phyloP scores from a whole-genome alignment of 1,284 basidiomycete species.

The Ganoderma leucocontextum region DNA sequence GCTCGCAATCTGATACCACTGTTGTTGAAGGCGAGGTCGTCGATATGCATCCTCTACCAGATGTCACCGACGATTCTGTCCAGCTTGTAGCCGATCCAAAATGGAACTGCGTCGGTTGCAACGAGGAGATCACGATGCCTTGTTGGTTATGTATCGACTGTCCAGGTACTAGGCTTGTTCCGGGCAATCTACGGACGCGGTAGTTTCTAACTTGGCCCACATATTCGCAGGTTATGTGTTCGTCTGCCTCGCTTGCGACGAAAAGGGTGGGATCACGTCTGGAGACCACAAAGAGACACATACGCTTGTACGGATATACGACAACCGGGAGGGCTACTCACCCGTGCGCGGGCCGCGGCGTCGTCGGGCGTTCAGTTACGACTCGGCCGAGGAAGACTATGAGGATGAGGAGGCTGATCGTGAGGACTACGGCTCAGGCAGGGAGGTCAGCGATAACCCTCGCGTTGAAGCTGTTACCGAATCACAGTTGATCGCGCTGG shows the following conservation, averaged over 20 bases:
- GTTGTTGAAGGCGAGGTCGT: background rate
- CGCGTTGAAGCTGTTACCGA: background rate
- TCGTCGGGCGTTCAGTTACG: background rate
- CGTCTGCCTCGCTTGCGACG: constrained; percentile 10
- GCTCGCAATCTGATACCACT: background rate
- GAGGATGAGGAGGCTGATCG: background rate
- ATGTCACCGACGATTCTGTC: background rate
- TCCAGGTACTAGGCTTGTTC: constrained; percentile 28
- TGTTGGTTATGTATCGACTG: constrained; percentile 36
- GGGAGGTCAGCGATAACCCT: background rate
- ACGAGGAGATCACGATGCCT: constrained; percentile 20
- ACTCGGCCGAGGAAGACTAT: background rate
- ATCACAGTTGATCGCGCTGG: constrained; percentile 4
- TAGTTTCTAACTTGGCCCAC: background rate
- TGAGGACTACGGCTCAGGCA: background rate
- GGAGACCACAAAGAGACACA: constrained; percentile 3
- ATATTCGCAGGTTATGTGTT: background rate
- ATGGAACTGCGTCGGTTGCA: constrained; percentile 24
- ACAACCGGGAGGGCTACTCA: background rate
- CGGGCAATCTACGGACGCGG: background rate
- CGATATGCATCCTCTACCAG: background rate
- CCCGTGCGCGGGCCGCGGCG: background rate
- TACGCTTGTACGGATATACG: background rate
- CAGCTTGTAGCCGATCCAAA: background rate
- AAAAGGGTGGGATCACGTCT: background rate